Evolutionary conservation across 1,284 basidiomycete genomes (phyloP).

Genomic region (Mycosarcoma mackinlayi): DNA sequence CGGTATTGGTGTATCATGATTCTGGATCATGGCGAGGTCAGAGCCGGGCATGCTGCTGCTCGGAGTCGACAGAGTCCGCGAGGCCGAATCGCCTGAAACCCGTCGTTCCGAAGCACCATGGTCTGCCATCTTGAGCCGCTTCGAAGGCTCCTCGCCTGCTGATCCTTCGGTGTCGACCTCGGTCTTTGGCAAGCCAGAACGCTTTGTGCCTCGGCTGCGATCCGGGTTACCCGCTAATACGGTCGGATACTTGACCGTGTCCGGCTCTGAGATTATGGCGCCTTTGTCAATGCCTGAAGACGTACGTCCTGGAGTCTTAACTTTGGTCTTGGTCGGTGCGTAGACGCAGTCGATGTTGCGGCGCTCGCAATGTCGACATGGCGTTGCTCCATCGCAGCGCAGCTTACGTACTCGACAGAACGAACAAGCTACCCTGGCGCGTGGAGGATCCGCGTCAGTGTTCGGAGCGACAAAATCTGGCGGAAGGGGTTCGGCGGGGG

Average conservation of each 20-base stretch:
- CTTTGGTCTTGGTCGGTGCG: slow-evolving; percentile 27
- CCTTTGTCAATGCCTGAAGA: slow-evolving; percentile 2
- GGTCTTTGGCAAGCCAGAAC: not conserved
- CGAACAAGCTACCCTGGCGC: slow-evolving; percentile 43
- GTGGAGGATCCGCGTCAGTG: slow-evolving; percentile 33
- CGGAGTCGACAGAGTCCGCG: slow-evolving; percentile 4
- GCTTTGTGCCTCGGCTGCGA: slow-evolving; percentile 20
- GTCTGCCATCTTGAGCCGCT: slow-evolving; percentile 4
- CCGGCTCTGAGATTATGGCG: not conserved
- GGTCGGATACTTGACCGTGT: not conserved
- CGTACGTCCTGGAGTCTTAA: slow-evolving; percentile 12
- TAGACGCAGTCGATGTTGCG: slow-evolving; percentile 44
- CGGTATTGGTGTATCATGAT: slow-evolving; percentile 27
- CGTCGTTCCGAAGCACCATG: not conserved
- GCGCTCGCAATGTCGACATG: slow-evolving; percentile 48
- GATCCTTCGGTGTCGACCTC: not conserved
- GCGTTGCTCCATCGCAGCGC: slow-evolving; percentile 44
- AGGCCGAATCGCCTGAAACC: slow-evolving; percentile 1
- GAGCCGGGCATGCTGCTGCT: slow-evolving; percentile 46
- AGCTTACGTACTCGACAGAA: slow-evolving; percentile 51
- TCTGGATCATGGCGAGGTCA: slow-evolving; percentile 52
- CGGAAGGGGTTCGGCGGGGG: not conserved
- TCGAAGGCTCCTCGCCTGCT: not conserved
- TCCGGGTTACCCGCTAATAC: not conserved
- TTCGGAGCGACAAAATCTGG: not conserved